phyloP scores from a whole-genome alignment of 352 stramenopile genomes.

The Phytophthora litchii region DNA sequence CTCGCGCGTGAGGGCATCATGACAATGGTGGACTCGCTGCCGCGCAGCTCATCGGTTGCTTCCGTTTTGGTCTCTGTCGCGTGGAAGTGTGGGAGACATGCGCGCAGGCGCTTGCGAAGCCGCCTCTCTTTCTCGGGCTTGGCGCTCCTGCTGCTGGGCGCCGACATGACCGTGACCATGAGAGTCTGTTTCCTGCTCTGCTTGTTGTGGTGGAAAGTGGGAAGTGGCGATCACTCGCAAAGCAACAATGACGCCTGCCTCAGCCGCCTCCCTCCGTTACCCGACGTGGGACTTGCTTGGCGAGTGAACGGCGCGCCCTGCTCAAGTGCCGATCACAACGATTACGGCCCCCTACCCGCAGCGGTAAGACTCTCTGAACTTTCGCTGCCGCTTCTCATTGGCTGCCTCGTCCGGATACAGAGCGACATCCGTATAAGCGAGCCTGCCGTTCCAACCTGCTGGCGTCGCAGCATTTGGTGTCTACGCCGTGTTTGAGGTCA shows the following conservation, averaged over 20 bases:
- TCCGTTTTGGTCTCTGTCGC: slow-evolving; percentile 16
- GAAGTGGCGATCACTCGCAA: slow-evolving; percentile 14
- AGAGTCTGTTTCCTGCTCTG: background rate
- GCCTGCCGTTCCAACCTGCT: background rate
- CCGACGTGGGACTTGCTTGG: slow-evolving; percentile 14
- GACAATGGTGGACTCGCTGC: slow-evolving; percentile 7
- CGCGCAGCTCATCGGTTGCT: slow-evolving; percentile 6
- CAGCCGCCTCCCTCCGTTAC: slow-evolving; percentile 26
- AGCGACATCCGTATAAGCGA: background rate
- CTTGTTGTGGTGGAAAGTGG: slow-evolving; percentile 11
- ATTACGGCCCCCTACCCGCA: slow-evolving; percentile 13
- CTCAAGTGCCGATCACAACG: slow-evolving; percentile 28
- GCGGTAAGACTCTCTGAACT: slow-evolving; percentile 27
- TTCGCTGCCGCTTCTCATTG: slow-evolving; percentile 14
- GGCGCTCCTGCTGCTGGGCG: background rate
- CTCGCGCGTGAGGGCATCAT: slow-evolving; percentile 13
- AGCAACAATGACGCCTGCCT: slow-evolving; percentile 35
- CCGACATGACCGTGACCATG: slow-evolving; percentile 35
- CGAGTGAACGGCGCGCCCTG: slow-evolving; percentile 24
- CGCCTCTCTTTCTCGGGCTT: slow-evolving; percentile 22
- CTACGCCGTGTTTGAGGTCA: too few species aligned
- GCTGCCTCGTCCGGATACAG: background rate
- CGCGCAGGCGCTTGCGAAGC: slow-evolving; percentile 36
- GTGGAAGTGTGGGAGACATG: slow-evolving; percentile 36
- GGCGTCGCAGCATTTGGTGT: too few species aligned